Percentiles rank a stretch among this genome's conserved stretches.
Conservation (phyloP, 1,284 basidiomycete genomes). For the Ganoderma lucidum region DNA sequence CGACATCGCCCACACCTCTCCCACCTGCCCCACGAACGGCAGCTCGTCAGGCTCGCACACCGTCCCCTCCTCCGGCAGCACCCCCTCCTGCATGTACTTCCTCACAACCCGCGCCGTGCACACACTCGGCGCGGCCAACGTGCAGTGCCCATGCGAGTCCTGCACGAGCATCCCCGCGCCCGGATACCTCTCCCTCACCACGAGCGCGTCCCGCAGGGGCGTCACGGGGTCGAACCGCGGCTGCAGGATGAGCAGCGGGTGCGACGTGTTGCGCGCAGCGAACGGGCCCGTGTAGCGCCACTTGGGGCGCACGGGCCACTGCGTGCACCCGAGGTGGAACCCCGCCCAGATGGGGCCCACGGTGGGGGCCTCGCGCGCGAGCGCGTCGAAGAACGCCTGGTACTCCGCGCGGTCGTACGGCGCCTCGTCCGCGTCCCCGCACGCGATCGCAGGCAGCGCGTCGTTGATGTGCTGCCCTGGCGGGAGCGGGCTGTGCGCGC, state of each 20-base stretch:
- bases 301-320: constrained; percentile 5
- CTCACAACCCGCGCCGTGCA: constrained; percentile 51
- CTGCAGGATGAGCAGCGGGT: constrained; percentile 35
- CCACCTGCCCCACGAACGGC: constrained; percentile 16
- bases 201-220: constrained; percentile 27
- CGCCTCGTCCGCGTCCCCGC: constrained; percentile 49
- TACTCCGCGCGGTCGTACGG: constrained; percentile 29
- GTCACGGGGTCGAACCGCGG: constrained; percentile 32
- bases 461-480: constrained; percentile 35
- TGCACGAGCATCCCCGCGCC: constrained; percentile 33
- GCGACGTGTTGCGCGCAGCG: constrained; percentile 34
- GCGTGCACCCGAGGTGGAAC: constrained; percentile 22
- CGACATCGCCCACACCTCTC: neutral
- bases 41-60: constrained; percentile 43
- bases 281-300: constrained; percentile 33
- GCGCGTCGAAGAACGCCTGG: constrained; percentile 40
- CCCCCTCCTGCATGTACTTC: constrained; percentile 51
- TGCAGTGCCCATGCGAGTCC: constrained; percentile 47
- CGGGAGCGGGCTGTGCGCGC: constrained; percentile 39
- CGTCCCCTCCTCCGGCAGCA: constrained; percentile 48
- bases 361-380: constrained; percentile 42
- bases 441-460: constrained; percentile 43
- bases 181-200: constrained; percentile 25
- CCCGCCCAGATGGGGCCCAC: constrained; percentile 28
- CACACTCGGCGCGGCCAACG: constrained; percentile 48